Conservation (phyloP, 352 stramenopile genomes). For the Globisporangium rhizosaccharum region DNA sequence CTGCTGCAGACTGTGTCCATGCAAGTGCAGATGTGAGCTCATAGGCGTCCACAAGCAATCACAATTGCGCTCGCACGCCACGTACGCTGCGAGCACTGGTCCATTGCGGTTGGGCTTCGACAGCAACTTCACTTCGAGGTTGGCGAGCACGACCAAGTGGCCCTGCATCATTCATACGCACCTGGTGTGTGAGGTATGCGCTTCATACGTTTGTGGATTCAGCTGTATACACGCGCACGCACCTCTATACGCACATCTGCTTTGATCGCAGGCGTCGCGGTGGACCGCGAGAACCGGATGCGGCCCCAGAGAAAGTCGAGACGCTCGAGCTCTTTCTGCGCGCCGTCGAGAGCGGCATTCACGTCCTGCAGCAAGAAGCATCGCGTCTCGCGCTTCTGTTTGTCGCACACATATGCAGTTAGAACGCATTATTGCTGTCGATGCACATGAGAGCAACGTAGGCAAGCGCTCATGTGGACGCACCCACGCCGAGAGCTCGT, state of each 20-base stretch:
- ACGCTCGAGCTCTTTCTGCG: slow-evolving; percentile 62
- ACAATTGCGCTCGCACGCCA: neutral
- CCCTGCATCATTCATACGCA: slow-evolving; percentile 20
- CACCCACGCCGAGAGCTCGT: slow-evolving; percentile 49
- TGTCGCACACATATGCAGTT: no score
- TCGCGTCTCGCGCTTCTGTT: slow-evolving; percentile 53
- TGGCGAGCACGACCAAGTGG: slow-evolving; percentile 67
- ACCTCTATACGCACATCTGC: slow-evolving; percentile 71
- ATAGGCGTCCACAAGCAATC: neutral
- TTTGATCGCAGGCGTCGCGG: slow-evolving; percentile 43
- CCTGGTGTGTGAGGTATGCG: neutral
- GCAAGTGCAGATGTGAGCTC: no score
- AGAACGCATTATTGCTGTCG: neutral
- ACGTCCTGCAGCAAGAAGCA: slow-evolving; percentile 60
- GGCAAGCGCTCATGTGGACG: slow-evolving; percentile 1
- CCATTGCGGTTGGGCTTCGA: slow-evolving; percentile 44
- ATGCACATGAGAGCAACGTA: neutral
- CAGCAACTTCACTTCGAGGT: slow-evolving; percentile 63
- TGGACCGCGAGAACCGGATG: slow-evolving; percentile 59
- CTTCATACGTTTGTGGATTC: neutral
- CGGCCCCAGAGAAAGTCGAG: slow-evolving; percentile 81
- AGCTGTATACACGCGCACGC: neutral
- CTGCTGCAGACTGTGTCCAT: slow-evolving; percentile 48
- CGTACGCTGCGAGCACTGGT: slow-evolving; percentile 46
- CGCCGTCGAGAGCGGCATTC: slow-evolving; percentile 36